A percentile compares a stretch with the other conserved stretches of the same genome.
phyloP scores from a whole-genome alignment of 306 rosid species.

The Canavalia gladiata region DNA sequence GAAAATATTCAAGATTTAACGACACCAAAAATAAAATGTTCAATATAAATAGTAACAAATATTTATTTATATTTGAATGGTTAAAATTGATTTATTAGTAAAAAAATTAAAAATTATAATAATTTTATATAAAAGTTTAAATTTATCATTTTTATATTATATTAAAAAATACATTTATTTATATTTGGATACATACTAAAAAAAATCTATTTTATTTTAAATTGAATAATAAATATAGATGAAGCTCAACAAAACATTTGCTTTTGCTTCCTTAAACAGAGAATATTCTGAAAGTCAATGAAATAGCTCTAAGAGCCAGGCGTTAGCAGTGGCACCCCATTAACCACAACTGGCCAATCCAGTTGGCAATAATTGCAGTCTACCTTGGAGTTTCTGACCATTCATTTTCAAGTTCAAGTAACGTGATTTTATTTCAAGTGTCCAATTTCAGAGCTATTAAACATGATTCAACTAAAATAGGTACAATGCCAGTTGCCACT shows the following conservation, averaged over 20 bases:
- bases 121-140: too few species aligned
- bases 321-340: slow-evolving; percentile 13
- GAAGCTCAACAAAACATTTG: background rate
- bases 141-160: too few species aligned
- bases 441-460: slow-evolving; percentile 9
- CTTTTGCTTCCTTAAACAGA: slow-evolving; percentile 5
- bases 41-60: too few species aligned
- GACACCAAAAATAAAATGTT: too few species aligned
- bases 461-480: background rate
- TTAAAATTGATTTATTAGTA: too few species aligned
- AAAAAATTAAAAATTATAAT: too few species aligned
- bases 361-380: slow-evolving; percentile 32
- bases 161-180: too few species aligned
- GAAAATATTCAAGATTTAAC: background rate
- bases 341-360: slow-evolving; percentile 10
- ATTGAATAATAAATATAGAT: too few species aligned
- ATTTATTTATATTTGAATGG: too few species aligned
- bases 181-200: too few species aligned
- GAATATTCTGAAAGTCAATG: slow-evolving; percentile 31
- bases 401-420: background rate
- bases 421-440: background rate
- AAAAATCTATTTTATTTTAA: too few species aligned
- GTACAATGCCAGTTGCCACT: background rate
- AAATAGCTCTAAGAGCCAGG: slow-evolving; percentile 26
- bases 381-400: slow-evolving; percentile 17